Base-by-base conservation (phyloP, 768 basidiomycete genomes). In the Kwoniella sp. region DNA sequence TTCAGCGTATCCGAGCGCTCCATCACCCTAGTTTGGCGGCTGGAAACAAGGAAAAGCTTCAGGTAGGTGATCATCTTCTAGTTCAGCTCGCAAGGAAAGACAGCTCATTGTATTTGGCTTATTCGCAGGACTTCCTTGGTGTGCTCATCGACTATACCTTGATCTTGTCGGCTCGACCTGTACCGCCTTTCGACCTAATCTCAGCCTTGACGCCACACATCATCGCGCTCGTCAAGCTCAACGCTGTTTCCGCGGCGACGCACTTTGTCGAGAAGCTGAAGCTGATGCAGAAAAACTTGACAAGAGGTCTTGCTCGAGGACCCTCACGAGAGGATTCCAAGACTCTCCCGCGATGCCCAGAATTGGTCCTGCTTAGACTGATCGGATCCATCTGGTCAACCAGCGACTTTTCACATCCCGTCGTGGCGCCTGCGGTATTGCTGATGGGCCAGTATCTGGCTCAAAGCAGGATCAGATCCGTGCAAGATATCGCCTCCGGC, bases 261-360 rank as follows among this genome's bases (percentile, higher is more conserved):
- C 85, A 87, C 74, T 92, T 94, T 80, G 86, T 90, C 66, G 83
- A 85, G 29, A 98, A 97, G 81, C 84, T 98, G 50, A 82, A 84
- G 11, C 81, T 96, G 4, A 96, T 98, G 92, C 88, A 97, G 80
- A 93, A 93, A 83, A 96, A 97, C 78, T 86, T 98, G 59, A 87
- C 86, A 56, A 88, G 88, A 9, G 94, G 93, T 8, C 82, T 99
- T 20, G 85, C 88, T 2, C 84, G 84, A 7, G 92, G 91, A 0
- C 83, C 90, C 0, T 82, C 86, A 15, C 82, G 85, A 26, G 79
- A 79, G 0, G 83, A 86, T 9, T 84, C 91, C 2, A 90, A 86
- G 82, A 97, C 92, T 0, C 98, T 92, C 89, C 95, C 96, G 5
- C 89, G 90, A 29, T 79, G 88, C 2, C 82, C 92, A 4, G 96